Evolutionary conservation across 164 flowering plant species (phyloP).

Genomic region (Vitis labrusca): DNA sequence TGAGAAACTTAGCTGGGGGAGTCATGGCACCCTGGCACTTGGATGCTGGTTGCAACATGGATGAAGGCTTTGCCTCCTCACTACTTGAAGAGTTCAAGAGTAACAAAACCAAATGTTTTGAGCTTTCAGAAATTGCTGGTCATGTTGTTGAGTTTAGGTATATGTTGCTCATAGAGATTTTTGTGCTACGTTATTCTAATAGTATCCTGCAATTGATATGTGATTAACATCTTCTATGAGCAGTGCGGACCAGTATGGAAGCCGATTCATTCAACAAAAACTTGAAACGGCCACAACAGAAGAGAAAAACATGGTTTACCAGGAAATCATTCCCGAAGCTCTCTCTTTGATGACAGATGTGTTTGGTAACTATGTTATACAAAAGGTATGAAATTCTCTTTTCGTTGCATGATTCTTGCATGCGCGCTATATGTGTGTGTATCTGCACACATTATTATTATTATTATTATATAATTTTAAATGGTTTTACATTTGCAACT

Average conservation of each 20-base stretch:
- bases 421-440: background rate
- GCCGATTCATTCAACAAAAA: constrained; percentile 91
- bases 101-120: constrained; percentile 74
- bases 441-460: background rate
- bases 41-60: constrained; percentile 40
- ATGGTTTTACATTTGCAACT: background rate
- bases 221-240: constrained; percentile 14
- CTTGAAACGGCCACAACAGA: constrained; percentile 84
- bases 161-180: background rate
- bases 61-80: constrained; percentile 60
- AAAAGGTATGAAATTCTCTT: constrained; percentile 56
- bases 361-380: constrained; percentile 93
- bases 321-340: constrained; percentile 81
- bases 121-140: constrained; percentile 83
- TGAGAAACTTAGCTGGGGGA: constrained; percentile 66
- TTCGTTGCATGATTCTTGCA: background rate
- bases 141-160: constrained; percentile 96
- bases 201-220: background rate
- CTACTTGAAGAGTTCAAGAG: constrained; percentile 83
- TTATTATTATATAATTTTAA: background rate
- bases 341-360: constrained; percentile 90
- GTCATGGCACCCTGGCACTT: constrained; percentile 68
- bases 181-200: background rate
- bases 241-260: constrained; percentile 95
- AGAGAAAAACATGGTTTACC: constrained; percentile 80